Conservation (phyloP, 306 rosid genomes). For the Hippophae tibetana region DNA sequence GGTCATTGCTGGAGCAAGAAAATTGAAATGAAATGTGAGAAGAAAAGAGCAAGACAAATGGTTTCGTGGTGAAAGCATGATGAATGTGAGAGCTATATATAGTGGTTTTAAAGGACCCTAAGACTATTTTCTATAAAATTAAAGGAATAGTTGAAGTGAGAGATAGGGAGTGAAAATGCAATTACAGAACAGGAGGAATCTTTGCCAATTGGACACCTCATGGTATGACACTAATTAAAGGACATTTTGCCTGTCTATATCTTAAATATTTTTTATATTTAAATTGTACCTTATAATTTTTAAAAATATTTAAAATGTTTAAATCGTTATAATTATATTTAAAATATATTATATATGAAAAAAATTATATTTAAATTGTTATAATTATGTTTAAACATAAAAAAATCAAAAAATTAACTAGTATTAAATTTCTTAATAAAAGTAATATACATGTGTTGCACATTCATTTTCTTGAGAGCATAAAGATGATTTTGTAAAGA, state of each 20-base stretch:
- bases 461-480: too few species aligned
- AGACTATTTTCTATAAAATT: too few species aligned
- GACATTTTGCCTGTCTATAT: constrained; percentile 41
- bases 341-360: too few species aligned
- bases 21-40: constrained; percentile 17
- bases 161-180: background rate
- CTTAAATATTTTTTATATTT: constrained; percentile 31
- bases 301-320: background rate
- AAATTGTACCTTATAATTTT: background rate
- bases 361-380: too few species aligned
- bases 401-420: too few species aligned
- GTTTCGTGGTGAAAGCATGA: constrained; percentile 32
- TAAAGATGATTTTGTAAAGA: too few species aligned
- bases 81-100: constrained; percentile 48
- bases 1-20: constrained; percentile 56
- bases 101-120: constrained; percentile 19
- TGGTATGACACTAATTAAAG: constrained; percentile 41
- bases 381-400: too few species aligned
- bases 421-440: too few species aligned
- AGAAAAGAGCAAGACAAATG: constrained; percentile 1
- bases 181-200: constrained; percentile 41
- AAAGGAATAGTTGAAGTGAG: background rate
- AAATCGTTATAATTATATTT: too few species aligned
- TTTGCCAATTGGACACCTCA: constrained; percentile 38
- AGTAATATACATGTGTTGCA: too few species aligned